Conservation (phyloP, 2,329 filamentous ascomycete genomes). For the Aureobasidium vineae region DNA sequence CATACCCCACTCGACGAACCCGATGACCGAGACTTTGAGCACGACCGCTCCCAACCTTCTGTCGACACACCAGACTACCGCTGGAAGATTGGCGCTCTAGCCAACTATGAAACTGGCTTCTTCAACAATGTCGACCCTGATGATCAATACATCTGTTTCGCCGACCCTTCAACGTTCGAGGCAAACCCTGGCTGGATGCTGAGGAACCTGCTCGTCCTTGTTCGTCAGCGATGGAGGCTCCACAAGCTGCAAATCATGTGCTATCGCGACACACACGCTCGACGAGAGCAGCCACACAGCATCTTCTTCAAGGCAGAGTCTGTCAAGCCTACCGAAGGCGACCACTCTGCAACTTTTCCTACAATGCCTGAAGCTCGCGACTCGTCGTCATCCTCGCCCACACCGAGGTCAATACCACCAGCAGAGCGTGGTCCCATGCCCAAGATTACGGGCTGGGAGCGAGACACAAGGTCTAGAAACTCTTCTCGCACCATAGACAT, state of each 20-base stretch:
- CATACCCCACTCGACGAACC: conserved; percentile 33
- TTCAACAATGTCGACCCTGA: conserved; percentile 70
- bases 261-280: conserved; percentile 78
- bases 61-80: conserved; percentile 60
- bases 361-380: not conserved
- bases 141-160: conserved; percentile 82
- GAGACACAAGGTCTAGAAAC: conserved; percentile 74
- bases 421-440: conserved; percentile 50
- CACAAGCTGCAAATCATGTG: conserved; percentile 79
- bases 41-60: conserved; percentile 42
- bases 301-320: conserved; percentile 66
- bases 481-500: conserved; percentile 76
- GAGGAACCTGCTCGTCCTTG: conserved; percentile 80
- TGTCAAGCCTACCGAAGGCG: conserved; percentile 28
- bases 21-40: conserved; percentile 35
- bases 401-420: conserved; percentile 28
- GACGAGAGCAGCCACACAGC: conserved; percentile 76
- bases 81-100: conserved; percentile 76
- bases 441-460: conserved; percentile 94
- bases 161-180: conserved; percentile 87
- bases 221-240: conserved; percentile 77
- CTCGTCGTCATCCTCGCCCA: conserved; percentile 32
- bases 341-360: conserved; percentile 29
- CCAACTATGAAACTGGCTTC: conserved; percentile 81
- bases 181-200: conserved; percentile 90